Percentiles rank a stretch among this genome's conserved stretches.
Evolutionary conservation across 768 basidiomycete genomes (phyloP).

Genomic region (Lyophyllum decastes): DNA sequence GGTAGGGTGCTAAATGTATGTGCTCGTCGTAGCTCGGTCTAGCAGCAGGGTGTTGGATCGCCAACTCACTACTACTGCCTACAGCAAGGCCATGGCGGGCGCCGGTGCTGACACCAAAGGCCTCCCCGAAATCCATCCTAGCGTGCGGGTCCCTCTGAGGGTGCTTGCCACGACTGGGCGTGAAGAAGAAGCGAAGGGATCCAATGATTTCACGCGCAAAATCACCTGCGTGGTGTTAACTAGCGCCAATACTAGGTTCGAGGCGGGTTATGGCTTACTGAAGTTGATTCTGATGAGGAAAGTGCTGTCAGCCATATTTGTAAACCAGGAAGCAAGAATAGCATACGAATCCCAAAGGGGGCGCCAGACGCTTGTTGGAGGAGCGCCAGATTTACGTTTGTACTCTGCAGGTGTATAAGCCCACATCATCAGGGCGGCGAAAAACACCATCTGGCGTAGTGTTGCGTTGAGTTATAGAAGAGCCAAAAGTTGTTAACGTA

Average conservation of each 20-base stretch:
- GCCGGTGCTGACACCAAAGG: conserved; percentile 34
- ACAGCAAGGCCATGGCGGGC: not conserved
- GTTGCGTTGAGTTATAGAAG: not conserved
- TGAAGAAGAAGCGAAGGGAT: conserved; percentile 64
- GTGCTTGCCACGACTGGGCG: conserved; percentile 31
- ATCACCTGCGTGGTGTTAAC: conserved; percentile 45
- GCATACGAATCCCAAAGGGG: conserved; percentile 72
- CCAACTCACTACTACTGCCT: conserved; percentile 2
- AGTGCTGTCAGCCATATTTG: not conserved
- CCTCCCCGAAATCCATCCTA: conserved; percentile 34
- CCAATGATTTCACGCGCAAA: conserved; percentile 64
- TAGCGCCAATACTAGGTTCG: not conserved
- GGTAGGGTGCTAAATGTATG: conserved; percentile 17
- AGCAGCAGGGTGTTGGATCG: conserved; percentile 4
- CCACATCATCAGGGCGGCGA: conserved; percentile 79
- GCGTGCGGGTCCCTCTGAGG: conserved; percentile 21
- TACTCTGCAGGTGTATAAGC: conserved; percentile 79
- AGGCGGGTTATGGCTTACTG: conserved; percentile 15
- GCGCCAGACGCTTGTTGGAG: conserved; percentile 60
- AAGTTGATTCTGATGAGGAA: conserved; percentile 32
- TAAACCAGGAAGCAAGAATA: conserved; percentile 26
- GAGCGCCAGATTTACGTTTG: conserved; percentile 35
- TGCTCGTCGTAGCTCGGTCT: conserved; percentile 21
- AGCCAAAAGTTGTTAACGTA: conserved; percentile 23
- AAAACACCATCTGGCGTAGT: conserved; percentile 74